Evolutionary conservation across 768 basidiomycete genomes (phyloP).

Genomic region (Suillus subalutaceus): DNA sequence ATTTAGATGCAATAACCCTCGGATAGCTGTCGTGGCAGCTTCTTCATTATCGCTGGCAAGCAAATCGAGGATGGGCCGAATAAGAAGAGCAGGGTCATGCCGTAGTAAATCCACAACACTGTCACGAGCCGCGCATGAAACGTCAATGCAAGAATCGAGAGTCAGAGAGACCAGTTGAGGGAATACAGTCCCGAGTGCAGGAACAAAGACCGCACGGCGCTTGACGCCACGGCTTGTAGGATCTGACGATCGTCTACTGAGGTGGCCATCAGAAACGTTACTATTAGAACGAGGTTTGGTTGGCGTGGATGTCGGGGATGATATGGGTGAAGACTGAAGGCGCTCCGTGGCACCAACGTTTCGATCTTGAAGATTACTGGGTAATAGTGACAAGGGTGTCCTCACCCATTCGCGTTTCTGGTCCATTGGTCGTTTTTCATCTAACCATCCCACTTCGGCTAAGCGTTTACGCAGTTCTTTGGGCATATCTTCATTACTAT

Average conservation of each 20-base stretch:
- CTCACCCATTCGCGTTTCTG: constrained; percentile 58
- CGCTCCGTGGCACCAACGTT: constrained; percentile 38
- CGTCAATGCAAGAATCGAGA: constrained; percentile 52
- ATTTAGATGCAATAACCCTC: constrained; percentile 60
- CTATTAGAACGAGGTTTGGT: constrained; percentile 25
- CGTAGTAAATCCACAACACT: constrained; percentile 69
- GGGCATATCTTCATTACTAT: constrained; percentile 57
- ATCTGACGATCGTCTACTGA: constrained; percentile 44
- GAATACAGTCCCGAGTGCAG: constrained; percentile 57
- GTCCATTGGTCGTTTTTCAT: constrained; percentile 58
- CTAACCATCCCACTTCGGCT: constrained; percentile 75
- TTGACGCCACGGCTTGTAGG: constrained; percentile 54
- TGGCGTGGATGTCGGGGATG: constrained; percentile 39
- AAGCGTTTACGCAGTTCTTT: constrained; percentile 65
- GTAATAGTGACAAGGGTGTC: constrained; percentile 69
- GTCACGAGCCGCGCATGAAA: constrained; percentile 60
- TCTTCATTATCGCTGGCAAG: constrained; percentile 53
- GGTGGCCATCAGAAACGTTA: constrained; percentile 32
- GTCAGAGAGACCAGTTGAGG: constrained; percentile 55
- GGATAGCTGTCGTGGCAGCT: constrained; percentile 53
- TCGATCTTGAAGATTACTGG: constrained; percentile 57
- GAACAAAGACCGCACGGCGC: constrained; percentile 69
- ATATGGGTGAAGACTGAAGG: constrained; percentile 34
- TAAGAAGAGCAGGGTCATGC: constrained; percentile 71
- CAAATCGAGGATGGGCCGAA: constrained; percentile 62